Base-by-base conservation (phyloP, 2,329 filamentous ascomycete genomes). In the Berkeleyomyces basicola region DNA sequence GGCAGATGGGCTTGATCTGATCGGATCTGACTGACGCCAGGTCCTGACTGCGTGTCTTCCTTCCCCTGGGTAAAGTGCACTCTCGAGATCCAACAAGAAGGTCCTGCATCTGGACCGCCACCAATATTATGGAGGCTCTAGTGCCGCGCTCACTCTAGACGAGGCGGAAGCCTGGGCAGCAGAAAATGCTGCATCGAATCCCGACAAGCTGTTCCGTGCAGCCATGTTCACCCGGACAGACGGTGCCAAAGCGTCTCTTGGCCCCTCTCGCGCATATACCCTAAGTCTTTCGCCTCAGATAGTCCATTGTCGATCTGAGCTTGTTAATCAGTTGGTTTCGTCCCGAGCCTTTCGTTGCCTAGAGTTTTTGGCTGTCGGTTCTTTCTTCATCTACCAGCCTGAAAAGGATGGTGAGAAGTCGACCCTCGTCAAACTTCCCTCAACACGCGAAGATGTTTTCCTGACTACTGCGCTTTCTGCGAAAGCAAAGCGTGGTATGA, bases 311-410 rank as follows among this genome's bases (percentile, higher is more conserved):
- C 85, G 86, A 61, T 95, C 91, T 2, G 79, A 82, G 67, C 79
- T 97, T 42, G 77, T 97, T 4, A 82, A 84, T 7, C 81, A 85
- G 68, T 82, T 97, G 14, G 88, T 97, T n/a, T 90, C 90, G 1
- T 96, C 92, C 5, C 87, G 85, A 68, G 87, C 90, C 10, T 92
- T 92, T 70, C 83, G 86, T 31, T 91, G 96, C 74, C 81, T 99
- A 57, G 92, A 97, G 71, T 97, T 97, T 68, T 82, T 93, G 66
- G 90, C 92, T 37, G 88, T 97, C 36, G 92, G 92, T 36, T 92
- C 88, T 63, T 97, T 92, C 82, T 96, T 87, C 80, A 83, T 96
- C 62, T 85, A 85, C 70, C 76, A 79, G 64, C 69, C 73, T 0
- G 70, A 70, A 36, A 68, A 68, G 23, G 66, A 68, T 11, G 67